Percentiles rank a stretch among this genome's conserved stretches.
phyloP scores from a whole-genome alignment of 1,284 basidiomycete genomes.

The Tranzscheliella williamsii region DNA sequence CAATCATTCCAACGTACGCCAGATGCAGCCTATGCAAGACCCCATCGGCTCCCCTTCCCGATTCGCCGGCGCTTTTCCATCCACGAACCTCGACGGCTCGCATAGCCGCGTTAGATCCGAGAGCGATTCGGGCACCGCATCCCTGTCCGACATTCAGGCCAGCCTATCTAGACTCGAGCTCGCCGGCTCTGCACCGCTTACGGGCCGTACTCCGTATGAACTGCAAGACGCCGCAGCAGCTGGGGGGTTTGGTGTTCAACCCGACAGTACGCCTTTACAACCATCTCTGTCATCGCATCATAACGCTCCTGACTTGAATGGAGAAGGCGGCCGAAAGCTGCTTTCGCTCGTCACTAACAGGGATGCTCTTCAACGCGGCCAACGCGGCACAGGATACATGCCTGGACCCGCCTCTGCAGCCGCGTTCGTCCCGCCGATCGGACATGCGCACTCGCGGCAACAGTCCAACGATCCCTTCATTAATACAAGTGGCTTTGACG shows the following conservation, averaged over 20 bases:
- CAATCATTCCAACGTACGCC: constrained; percentile 23
- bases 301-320: constrained; percentile 8
- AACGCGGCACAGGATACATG: neutral
- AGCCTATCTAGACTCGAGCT: constrained; percentile 28
- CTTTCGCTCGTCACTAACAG: constrained; percentile 49
- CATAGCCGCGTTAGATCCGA: constrained; percentile 8
- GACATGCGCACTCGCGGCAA: constrained; percentile 36
- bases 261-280: constrained; percentile 1
- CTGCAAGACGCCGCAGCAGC: neutral
- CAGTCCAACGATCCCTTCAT: constrained; percentile 13
- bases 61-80: constrained; percentile 27
- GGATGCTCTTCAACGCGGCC: constrained; percentile 38
- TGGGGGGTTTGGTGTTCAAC: neutral
- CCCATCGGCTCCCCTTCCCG: constrained; percentile 36
- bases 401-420: constrained; percentile 34
- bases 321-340: constrained; percentile 15
- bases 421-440: constrained; percentile 44
- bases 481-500: constrained; percentile 6
- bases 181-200: constrained; percentile 20
- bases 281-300: constrained; percentile 2
- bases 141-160: constrained; percentile 15
- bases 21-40: constrained; percentile 25
- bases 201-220: neutral
- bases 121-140: constrained; percentile 7
- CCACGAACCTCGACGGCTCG: constrained; percentile 13